Conservation (phyloP, 805 yeast genomes). For the Geotrichum ghanense region DNA sequence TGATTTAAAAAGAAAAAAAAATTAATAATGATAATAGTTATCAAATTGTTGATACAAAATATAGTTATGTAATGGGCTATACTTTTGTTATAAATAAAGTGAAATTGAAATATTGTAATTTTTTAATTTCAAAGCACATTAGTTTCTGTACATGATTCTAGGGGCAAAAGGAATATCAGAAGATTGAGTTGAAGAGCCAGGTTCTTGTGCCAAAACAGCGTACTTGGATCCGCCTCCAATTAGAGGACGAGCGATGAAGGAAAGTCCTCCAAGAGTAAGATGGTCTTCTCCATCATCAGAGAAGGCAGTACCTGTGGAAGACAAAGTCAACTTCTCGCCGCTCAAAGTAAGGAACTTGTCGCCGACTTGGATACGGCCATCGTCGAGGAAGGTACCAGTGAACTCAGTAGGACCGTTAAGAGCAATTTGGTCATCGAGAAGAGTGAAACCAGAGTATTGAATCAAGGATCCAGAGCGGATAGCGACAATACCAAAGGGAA, state of each 20-base stretch:
- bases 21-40: no score
- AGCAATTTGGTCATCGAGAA: not conserved
- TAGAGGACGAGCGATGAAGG: not conserved
- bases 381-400: not conserved
- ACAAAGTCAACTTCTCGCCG: not conserved
- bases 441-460: not conserved
- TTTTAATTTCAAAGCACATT: no score
- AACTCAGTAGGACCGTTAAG: not conserved
- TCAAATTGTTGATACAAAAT: no score
- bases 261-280: not conserved
- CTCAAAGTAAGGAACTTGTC: not conserved
- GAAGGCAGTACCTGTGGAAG: not conserved
- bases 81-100: no score
- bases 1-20: no score
- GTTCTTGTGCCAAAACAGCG: no score
- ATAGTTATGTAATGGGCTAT: no score
- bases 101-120: no score
- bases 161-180: no score
- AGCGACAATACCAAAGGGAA: slow-evolving; percentile 5
- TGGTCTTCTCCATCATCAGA: not conserved
- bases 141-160: no score
- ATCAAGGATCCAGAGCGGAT: slow-evolving; percentile 3
- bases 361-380: not conserved
- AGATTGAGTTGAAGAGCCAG: no score
- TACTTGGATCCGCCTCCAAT: no score